Base-by-base conservation (phyloP, 306 rosid species). In the Vigna radiata region DNA sequence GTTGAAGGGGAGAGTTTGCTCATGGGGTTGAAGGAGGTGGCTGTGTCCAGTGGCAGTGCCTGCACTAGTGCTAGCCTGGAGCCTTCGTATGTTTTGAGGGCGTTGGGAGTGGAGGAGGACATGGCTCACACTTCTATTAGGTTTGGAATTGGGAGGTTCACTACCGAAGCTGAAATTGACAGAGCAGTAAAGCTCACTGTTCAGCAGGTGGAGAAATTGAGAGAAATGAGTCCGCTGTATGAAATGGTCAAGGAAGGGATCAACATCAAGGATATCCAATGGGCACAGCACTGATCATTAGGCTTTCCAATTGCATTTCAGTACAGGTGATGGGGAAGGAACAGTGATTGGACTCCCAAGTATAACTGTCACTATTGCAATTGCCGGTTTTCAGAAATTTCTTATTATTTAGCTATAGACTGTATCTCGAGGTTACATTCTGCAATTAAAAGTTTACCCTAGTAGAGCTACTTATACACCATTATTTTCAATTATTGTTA, bases 21-120 rank as follows among this genome's bases (percentile, higher is more conserved):
- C 29, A 95, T 95, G 98, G 98, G 98, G 68, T 81, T 95, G 84
- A 95, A 92, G 89, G 99, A 95, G 81, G 97, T 95, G 68, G 99
- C 99, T 6, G 97, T 95, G 17, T 95, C 99, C 5, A 95, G 99
- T 80, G 99, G 99, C 21, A 95, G 98, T 79, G 98, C 96, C 1
- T 95, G 98, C 56, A 95, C 97, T 6, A 92, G 98, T 75, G 97
- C 98, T 2, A 92, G 97, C 86, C 86, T 95, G 90, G 97, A 95
- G 90, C 99, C 97, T 1, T 92, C 99, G 0, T 92, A 95, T 82
- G 99, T 92, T 52, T 82, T 92, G 91, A 89, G 97, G 75, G 99
- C 99, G 0, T 75, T 95, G 83, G 99, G 99, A 37, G 98, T 95
- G 82, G 97, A 95, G n/a, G 98, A 95, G 82, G 97, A 92, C 68